Evolutionary conservation across 352 stramenopile genomes (phyloP), one percentile per base, ranked within the genome.

Genomic region (Globisporangium middletonii): DNA sequence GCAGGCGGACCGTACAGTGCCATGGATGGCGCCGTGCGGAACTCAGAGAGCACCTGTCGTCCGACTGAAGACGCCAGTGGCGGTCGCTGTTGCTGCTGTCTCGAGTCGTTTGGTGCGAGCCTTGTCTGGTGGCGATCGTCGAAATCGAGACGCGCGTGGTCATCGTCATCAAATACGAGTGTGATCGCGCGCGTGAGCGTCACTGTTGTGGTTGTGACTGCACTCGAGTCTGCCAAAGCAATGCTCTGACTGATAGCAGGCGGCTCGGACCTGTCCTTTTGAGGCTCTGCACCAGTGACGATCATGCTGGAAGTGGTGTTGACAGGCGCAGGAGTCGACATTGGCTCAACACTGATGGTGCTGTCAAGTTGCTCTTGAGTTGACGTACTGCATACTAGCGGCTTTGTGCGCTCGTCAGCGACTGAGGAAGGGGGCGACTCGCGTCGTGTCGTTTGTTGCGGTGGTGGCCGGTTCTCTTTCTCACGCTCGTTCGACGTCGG

Each of bases 31-130:
- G 87, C 81, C 1, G 76, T 86, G n/a, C 80, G 79, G 37, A 74
- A 81, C 41, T 90, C 79, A 2, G 83, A 91, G 15, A 89, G 60
- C 6, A 91, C 72, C 56, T 92, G 80, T 33, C 76, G 72, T 2
- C 80, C 75, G 23, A 88, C 68, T 5, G 77, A 87, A 18, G 80
- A 87, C 2, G 55, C 1, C 2, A 27, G 49, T 15, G 38, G 49
- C 11, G 18, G 18, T 19, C 3, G 30, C 6, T 7, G 28, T 15
- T 28, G 49, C 7, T 30, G 41, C 41, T 45, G 41, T 11, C 15
- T 45, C 41, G 41, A 19, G 41, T 16, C 41, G 12, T 6, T 45
- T 45, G 41, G 13, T 45, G 4, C 41, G 15, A 45, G 33, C 12
- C 33, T 38, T 38, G 33, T 38, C 33, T 38, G 33, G 6, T 38